These are phyloP conservation scores for Coffea humblotiana DNA, from an alignment of 305 asterid genomes.

Conservation along the genomic window DNA sequence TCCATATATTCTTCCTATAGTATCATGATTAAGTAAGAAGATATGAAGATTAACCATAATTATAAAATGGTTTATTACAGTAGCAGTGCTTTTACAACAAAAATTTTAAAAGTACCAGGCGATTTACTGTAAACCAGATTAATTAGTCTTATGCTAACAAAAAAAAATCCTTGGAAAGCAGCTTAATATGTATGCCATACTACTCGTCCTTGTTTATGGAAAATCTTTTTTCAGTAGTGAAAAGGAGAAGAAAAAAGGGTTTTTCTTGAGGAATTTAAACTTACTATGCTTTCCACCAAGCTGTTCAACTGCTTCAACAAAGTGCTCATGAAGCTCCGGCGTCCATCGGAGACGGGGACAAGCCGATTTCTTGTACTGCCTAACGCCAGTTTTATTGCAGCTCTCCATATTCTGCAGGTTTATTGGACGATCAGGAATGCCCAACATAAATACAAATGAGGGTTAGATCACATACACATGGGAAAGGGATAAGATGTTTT, in stretches of 20 bases:
- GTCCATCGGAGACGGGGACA: constrained; percentile 69
- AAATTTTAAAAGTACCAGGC: no score
- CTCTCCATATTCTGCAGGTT: constrained; percentile 24
- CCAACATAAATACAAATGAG: constrained; percentile 12
- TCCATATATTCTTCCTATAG: not conserved
- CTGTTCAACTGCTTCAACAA: constrained; percentile 44
- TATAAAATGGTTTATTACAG: no score
- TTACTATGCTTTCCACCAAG: constrained; percentile 65
- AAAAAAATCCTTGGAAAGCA: no score
- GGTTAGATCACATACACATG: not conserved
- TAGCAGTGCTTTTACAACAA: not conserved
- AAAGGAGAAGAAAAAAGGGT: no score
- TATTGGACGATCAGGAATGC: constrained; percentile 10
- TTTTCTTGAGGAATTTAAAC: constrained; percentile 15
- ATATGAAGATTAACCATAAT: no score
- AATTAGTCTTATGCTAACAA: no score
- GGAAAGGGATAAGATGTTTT: constrained; percentile 26
- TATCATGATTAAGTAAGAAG: no score
- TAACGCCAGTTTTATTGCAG: constrained; percentile 28
- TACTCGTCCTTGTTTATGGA: not conserved
- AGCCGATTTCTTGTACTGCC: constrained; percentile 51
- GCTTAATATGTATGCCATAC: not conserved
- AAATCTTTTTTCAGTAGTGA: no score
- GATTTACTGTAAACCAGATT: no score
- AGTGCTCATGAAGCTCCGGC: constrained; percentile 54